Evolutionary conservation across 345 rosid genomes (phyloP), one percentile per base, ranked within the genome.

Genomic region (Abelmoschus esculentus): DNA sequence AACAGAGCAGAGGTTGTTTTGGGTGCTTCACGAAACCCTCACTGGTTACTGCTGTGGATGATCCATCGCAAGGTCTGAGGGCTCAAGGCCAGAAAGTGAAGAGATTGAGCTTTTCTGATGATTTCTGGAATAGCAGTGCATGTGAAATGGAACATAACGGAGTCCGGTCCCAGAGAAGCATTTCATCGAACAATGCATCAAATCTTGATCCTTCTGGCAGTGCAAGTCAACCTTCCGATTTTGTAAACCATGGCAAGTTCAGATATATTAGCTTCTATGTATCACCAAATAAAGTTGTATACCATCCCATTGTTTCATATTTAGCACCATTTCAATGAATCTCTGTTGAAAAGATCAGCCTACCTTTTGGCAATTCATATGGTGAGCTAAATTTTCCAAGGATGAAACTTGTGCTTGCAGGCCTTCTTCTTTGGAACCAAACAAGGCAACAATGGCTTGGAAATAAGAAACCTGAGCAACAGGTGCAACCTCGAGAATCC

Each of bases 1-100:
- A 85, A 86, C 96, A 92, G 98, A 83, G 86, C 90, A 85, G 98
- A 86, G 89, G 92, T 85, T 92, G 96, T 86, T 89, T 88, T 79
- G 93, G 92, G 79, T 82, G 96, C 87, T 85, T 80, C 75, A 71
- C 65, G 61, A 86, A 84, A 77, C 83, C 83, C 57, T 71, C 87
- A 49, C 66, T 77, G 69, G 72, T 72, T 77, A 75, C 76, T 32
- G 78, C 80, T 26, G 84, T 74, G 62, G 87, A 84, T 73, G 84
- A 82, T 73, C 83, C 86, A 22, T 74, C 92, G 66, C 84, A 83
- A 73, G 80, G 87, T 53, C 63, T 80, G 73, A 80, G 78, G 69
- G 77, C 67, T 66, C 85, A 76, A 77, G 86, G 81, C 71, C 73
- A 18, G 70, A 65, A 70, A 42, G 80, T 74, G 31, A 29, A 29